Evolutionary conservation across 208 protist genomes (phyloP).

Genomic region (Wallacemonas sp.): DNA sequence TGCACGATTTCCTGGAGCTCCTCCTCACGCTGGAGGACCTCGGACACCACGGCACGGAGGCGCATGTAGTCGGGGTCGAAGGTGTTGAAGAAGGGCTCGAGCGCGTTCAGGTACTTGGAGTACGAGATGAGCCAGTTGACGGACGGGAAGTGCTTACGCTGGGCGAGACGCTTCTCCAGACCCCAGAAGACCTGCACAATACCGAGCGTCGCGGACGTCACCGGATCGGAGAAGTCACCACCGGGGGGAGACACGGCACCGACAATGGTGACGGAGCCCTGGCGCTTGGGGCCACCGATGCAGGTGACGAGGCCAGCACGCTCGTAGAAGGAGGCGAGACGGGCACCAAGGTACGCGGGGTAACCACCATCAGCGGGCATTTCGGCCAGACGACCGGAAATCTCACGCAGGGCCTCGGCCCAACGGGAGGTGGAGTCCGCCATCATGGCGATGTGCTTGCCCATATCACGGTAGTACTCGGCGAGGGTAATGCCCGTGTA

Average conservation of each 20-base stretch:
- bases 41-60: slow-evolving; percentile 91
- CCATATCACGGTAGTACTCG: slow-evolving; percentile 99
- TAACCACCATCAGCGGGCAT: slow-evolving; percentile 99
- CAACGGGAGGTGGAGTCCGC: slow-evolving; percentile 99
- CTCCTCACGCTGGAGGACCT: slow-evolving; percentile 99
- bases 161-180: slow-evolving; percentile 99
- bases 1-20: slow-evolving; percentile 99
- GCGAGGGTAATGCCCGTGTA: slow-evolving; percentile 99
- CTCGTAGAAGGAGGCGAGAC: slow-evolving; percentile 99
- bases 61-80: slow-evolving; percentile 96
- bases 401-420: slow-evolving; percentile 99
- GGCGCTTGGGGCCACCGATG: slow-evolving; percentile 95
- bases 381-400: slow-evolving; percentile 99
- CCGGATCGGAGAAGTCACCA: slow-evolving; percentile 99
- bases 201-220: slow-evolving; percentile 98
- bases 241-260: slow-evolving; percentile 99
- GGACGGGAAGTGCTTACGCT: slow-evolving; percentile 99
- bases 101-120: slow-evolving; percentile 98
- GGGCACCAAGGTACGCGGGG: slow-evolving; percentile 99
- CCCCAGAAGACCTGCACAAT: slow-evolving; percentile 99
- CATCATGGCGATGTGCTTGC: slow-evolving; percentile 99
- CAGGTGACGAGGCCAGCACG: slow-evolving; percentile 94
- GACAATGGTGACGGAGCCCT: slow-evolving; percentile 99
- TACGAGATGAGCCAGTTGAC: slow-evolving; percentile 99
- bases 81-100: slow-evolving; percentile 98